phyloP scores from a whole-genome alignment of 805 yeast species.

The Jamesozyma hellenica region DNA sequence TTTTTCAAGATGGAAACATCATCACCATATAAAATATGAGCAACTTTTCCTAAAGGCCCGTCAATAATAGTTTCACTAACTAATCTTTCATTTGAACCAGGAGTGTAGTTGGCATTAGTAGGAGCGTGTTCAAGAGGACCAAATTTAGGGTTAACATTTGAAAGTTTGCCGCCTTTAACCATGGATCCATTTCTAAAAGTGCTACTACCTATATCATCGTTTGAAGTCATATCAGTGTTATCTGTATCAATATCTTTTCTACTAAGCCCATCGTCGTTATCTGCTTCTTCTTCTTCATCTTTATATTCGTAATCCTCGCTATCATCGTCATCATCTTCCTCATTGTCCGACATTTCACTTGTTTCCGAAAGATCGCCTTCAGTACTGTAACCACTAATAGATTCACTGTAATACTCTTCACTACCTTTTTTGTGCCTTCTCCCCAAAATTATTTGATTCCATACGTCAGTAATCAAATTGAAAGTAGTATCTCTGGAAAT shows the following conservation, averaged over 20 bases:
- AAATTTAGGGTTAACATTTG: background rate
- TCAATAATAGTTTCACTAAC: constrained; percentile 43
- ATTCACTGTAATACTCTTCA: constrained; percentile 25
- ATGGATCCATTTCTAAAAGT: constrained; percentile 9
- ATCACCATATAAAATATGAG: constrained; percentile 50
- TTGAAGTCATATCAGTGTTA: constrained; percentile 21
- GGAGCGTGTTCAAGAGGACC: constrained; percentile 43
- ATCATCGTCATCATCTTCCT: constrained; percentile 19
- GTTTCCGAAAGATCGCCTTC: constrained; percentile 10
- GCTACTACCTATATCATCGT: constrained; percentile 7
- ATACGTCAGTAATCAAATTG: constrained; percentile 47
- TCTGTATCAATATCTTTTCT: constrained; percentile 13
- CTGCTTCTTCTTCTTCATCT: constrained; percentile 20
- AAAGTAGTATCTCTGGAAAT: constrained; percentile 49
- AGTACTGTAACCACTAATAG: constrained; percentile 9
- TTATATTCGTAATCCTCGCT: too few relatives aligned
- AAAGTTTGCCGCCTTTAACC: background rate
- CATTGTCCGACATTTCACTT: constrained; percentile 25
- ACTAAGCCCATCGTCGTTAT: constrained; percentile 3
- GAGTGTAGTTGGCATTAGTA: constrained; percentile 36
- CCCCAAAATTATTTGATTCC: constrained; percentile 57
- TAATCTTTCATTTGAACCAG: constrained; percentile 42
- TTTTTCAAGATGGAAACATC: constrained; percentile 37
- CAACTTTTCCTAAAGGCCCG: constrained; percentile 65
- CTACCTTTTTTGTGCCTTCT: constrained; percentile 37